phyloP scores from a whole-genome alignment of 2,329 filamentous ascomycete genomes.

The Geoglossum cookeanum region DNA sequence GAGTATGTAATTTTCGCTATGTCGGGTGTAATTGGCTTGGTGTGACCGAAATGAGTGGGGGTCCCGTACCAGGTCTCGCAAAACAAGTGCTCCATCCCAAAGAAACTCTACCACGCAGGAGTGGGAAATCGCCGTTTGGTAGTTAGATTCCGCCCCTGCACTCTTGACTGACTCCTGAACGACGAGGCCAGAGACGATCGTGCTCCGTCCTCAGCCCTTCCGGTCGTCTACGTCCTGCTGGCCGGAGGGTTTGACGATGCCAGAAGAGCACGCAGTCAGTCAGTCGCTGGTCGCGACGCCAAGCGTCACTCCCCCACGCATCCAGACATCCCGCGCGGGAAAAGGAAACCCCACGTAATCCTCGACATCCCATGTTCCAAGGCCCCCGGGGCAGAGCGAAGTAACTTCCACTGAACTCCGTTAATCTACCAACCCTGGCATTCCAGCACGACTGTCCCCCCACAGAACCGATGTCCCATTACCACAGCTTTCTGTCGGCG shows the following conservation, averaged over 20 bases:
- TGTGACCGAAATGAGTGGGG: background rate
- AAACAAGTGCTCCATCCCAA: background rate
- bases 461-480: too few species aligned
- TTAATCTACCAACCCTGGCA: too few species aligned
- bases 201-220: background rate
- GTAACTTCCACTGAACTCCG: background rate
- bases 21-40: background rate
- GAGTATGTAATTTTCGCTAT: background rate
- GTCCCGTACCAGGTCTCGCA: background rate
- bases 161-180: background rate
- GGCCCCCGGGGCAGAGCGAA: background rate
- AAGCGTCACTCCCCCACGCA: background rate
- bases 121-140: background rate
- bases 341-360: background rate
- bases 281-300: background rate
- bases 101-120: background rate
- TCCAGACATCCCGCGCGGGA: background rate
- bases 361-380: background rate
- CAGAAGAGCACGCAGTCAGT: background rate
- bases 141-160: background rate
- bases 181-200: background rate
- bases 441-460: too few species aligned
- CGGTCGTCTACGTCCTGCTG: background rate
- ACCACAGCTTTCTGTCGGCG: too few species aligned
- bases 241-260: background rate